phyloP scores from a whole-genome alignment of 2,329 filamentous ascomycete species.

The Monosporascus sp. region DNA sequence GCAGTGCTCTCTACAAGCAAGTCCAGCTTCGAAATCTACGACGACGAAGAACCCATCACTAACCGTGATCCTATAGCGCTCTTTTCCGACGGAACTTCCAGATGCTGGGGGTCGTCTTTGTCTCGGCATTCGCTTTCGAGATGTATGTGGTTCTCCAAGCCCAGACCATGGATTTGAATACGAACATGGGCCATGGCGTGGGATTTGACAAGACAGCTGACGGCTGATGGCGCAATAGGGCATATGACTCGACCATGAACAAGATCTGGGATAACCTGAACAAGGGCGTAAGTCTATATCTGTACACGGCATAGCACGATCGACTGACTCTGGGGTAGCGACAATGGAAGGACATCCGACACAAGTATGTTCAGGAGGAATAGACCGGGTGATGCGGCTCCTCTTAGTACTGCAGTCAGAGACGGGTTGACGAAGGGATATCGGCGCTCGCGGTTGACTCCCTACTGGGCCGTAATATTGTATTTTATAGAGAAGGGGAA shows the following conservation, averaged over 20 bases:
- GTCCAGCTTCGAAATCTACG: conserved; percentile 25
- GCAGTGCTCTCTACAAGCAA: conserved; percentile 55
- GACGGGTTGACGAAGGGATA: background rate
- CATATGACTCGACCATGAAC: conserved; percentile 77
- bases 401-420: background rate
- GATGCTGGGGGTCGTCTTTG: conserved; percentile 85
- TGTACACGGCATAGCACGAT: background rate
- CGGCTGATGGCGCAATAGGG: conserved; percentile 45
- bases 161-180: background rate
- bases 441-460: conserved; percentile 1
- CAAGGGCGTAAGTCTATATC: conserved; percentile 67
- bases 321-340: conserved; percentile 54
- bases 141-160: conserved; percentile 58
- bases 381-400: conserved; percentile 8
- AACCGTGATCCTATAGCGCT: conserved; percentile 48
- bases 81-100: conserved; percentile 82
- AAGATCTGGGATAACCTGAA: conserved; percentile 88
- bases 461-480: conserved; percentile 13
- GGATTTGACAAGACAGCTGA: conserved; percentile 24
- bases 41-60: conserved; percentile 13
- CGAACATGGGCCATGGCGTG: conserved; percentile 2
- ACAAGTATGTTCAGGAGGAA: conserved; percentile 70
- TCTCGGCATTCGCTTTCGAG: conserved; percentile 83
- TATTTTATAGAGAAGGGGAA: conserved; percentile 18
- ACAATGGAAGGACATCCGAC: conserved; percentile 99